Conservation (phyloP, 2,329 filamentous ascomycete species). For the Cladosporium sp. region DNA sequence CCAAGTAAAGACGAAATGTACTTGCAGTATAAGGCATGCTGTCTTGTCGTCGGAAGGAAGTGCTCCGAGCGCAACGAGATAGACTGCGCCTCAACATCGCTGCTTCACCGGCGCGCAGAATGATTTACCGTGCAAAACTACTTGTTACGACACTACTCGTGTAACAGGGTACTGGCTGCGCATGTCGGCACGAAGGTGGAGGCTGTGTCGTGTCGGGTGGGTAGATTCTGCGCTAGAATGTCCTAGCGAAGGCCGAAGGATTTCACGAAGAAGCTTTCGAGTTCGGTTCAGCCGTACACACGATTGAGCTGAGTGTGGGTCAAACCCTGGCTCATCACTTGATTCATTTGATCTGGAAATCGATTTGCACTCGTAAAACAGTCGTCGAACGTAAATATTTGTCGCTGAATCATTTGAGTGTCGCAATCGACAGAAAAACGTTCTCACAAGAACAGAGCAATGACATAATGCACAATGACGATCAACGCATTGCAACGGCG, state of each 20-base stretch:
- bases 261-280: not conserved
- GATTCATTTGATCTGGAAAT: not conserved
- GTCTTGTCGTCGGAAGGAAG: not conserved
- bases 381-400: not conserved
- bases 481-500: not conserved
- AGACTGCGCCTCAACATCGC: constrained; percentile 2
- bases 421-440: not conserved
- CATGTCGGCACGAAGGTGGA: not conserved
- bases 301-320: not conserved
- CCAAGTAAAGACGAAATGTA: not conserved
- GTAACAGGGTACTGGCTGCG: not conserved
- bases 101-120: constrained; percentile 10
- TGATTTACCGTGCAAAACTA: not conserved
- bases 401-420: not conserved
- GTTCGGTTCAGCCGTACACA: not conserved
- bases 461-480: not conserved
- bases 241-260: constrained; percentile 10
- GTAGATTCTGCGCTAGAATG: constrained; percentile 1
- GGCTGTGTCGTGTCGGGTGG: constrained; percentile 8
- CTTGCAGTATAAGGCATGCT: not conserved
- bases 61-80: not conserved
- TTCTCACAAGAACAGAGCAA: not conserved
- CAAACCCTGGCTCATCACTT: not conserved
- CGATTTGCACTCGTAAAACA: not conserved
- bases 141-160: not conserved